These are phyloP conservation scores for Russula virescens DNA, from an alignment of 768 basidiomycete genomes.

Conservation along the genomic window DNA sequence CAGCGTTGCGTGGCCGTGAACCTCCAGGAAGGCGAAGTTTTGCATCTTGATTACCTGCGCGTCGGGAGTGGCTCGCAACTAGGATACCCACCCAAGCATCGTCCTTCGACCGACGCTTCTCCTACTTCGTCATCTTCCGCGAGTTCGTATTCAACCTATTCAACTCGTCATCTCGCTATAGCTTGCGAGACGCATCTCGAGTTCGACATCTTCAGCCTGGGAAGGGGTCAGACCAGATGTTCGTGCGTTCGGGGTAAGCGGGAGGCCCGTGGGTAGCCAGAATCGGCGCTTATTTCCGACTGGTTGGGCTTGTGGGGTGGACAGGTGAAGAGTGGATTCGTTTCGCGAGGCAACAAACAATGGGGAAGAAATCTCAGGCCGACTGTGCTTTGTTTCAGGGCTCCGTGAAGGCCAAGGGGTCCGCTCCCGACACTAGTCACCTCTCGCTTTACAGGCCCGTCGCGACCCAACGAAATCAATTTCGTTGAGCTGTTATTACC, in stretches of 20 bases:
- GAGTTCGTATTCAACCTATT: slow-evolving; percentile 11
- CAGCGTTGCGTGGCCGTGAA: too few relatives aligned
- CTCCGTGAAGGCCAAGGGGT: too few relatives aligned
- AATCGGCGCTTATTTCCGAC: slow-evolving; percentile 44
- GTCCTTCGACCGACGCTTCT: slow-evolving; percentile 38
- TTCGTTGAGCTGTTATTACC: slow-evolving; percentile 42
- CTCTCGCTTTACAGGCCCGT: too few relatives aligned
- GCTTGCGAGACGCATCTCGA: too few relatives aligned
- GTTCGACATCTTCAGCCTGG: too few relatives aligned
- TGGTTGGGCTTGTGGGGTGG: slow-evolving; percentile 30
- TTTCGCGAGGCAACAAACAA: neutral
- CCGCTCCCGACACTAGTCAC: too few relatives aligned
- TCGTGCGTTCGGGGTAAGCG: slow-evolving; percentile 48
- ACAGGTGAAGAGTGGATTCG: neutral
- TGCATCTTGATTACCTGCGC: too few relatives aligned
- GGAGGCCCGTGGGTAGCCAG: slow-evolving; percentile 48
- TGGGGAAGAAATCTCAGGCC: too few relatives aligned
- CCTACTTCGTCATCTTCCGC: slow-evolving; percentile 34
- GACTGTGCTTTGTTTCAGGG: slow-evolving; percentile 20
- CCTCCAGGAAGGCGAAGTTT: too few relatives aligned
- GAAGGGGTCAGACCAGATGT: too few relatives aligned
- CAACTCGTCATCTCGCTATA: slow-evolving; percentile 37
- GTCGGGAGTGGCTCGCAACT: too few relatives aligned
- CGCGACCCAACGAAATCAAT: slow-evolving; percentile 34
- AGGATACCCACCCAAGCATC: too few relatives aligned